A percentile compares a stretch with the other conserved stretches of the same genome.
Conservation (phyloP, 306 rosid genomes). For the Hippophae rhamnoides region DNA sequence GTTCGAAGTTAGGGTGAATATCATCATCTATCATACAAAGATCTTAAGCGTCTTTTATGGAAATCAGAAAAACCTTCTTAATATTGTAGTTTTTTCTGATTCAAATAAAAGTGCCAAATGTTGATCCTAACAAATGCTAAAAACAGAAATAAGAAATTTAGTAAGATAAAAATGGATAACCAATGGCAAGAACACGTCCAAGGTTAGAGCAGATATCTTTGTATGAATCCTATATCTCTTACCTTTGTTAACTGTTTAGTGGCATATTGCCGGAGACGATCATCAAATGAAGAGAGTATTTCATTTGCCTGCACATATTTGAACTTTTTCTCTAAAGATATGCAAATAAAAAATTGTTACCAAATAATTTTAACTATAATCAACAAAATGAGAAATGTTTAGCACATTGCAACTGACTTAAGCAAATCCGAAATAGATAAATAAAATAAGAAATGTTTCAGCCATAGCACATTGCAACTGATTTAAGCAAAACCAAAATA, state of each 20-base stretch:
- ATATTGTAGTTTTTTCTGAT: too few relatives aligned
- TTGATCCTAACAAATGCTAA: too few relatives aligned
- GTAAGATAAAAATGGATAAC: too few relatives aligned
- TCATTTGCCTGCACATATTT: conserved; percentile 58
- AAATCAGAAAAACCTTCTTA: too few relatives aligned
- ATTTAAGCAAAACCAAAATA: background rate
- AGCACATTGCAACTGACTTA: background rate
- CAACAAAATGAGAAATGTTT: too few relatives aligned
- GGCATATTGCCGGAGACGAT: conserved; percentile 72
- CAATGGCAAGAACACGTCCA: too few relatives aligned
- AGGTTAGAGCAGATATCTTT: background rate
- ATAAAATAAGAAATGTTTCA: too few relatives aligned
- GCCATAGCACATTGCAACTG: background rate
- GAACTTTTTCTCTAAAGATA: too few relatives aligned
- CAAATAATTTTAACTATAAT: too few relatives aligned
- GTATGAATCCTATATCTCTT: conserved; percentile 14
- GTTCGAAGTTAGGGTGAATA: background rate
- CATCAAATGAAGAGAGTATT: conserved; percentile 89
- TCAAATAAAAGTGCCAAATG: too few relatives aligned
- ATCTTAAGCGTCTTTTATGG: background rate
- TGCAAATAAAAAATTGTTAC: too few relatives aligned
- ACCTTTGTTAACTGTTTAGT: conserved; percentile 84
- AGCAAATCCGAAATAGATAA: background rate
- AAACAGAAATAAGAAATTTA: too few relatives aligned
- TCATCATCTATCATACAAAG: background rate